Evolutionary conservation across 768 basidiomycete genomes (phyloP).

Genomic region (Boletus vinaceobasis): DNA sequence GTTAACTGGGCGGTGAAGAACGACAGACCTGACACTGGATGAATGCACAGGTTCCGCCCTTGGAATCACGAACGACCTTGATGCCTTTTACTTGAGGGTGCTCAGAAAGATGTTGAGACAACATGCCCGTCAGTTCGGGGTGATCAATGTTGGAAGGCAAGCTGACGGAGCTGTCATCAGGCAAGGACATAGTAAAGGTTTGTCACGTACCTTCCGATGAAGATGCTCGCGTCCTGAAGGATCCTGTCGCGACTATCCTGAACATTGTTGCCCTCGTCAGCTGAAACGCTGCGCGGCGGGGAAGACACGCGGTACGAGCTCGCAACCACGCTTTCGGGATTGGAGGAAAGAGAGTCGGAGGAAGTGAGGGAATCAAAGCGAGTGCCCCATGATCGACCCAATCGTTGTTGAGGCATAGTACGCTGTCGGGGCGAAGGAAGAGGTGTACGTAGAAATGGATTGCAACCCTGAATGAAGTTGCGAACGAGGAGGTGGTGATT

Average conservation of each 20-base stretch:
- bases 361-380: conserved; percentile 65
- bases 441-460: conserved; percentile 20
- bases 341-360: conserved; percentile 44
- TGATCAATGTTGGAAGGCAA: conserved; percentile 69
- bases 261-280: conserved; percentile 30
- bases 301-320: conserved; percentile 9
- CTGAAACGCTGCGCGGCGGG: conserved; percentile 13
- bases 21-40: conserved; percentile 74
- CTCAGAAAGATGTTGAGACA: conserved; percentile 64
- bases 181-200: not conserved
- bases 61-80: conserved; percentile 69
- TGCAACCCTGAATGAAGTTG: conserved; percentile 1
- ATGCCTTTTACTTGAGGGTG: conserved; percentile 64
- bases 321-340: conserved; percentile 20
- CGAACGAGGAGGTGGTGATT: conserved; percentile 8
- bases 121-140: conserved; percentile 53
- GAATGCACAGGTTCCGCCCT: conserved; percentile 80
- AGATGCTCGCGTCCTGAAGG: conserved; percentile 76
- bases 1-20: not conserved
- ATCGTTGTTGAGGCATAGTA: conserved; percentile 46
- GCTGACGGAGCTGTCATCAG: conserved; percentile 36
- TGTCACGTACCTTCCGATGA: conserved; percentile 71
- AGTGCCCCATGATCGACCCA: conserved; percentile 61
- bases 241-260: conserved; percentile 42
- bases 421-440: conserved; percentile 14